Evolutionary conservation across 768 basidiomycete genomes (phyloP).

Genomic region (Pisolithus sp.): DNA sequence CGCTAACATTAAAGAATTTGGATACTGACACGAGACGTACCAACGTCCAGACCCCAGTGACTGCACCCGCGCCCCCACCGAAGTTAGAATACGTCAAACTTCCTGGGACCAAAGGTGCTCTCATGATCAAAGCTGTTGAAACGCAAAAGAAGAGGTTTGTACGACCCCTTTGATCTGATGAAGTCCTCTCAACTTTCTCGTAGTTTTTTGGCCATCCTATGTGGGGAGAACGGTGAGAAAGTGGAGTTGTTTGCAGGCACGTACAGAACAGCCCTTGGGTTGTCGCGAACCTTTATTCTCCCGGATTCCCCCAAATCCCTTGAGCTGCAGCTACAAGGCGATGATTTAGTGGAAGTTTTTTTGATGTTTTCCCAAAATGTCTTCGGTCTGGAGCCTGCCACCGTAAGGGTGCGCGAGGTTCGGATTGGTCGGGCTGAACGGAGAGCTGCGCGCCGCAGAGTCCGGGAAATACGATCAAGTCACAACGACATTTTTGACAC

Average conservation of each 20-base stretch:
- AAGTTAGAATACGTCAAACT: slow-evolving; percentile 91
- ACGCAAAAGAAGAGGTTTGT: slow-evolving; percentile 80
- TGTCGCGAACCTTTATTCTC: slow-evolving; percentile 89
- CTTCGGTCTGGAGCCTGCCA: slow-evolving; percentile 88
- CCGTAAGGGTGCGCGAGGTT: slow-evolving; percentile 90
- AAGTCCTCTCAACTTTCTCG: slow-evolving; percentile 1
- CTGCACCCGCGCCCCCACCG: slow-evolving; percentile 60
- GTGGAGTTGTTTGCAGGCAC: slow-evolving; percentile 92
- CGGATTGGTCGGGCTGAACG: slow-evolving; percentile 85
- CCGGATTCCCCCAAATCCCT: slow-evolving; percentile 86
- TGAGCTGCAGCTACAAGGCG: slow-evolving; percentile 85
- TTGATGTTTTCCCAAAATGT: slow-evolving; percentile 88
- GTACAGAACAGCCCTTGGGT: slow-evolving; percentile 78
- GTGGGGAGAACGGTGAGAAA: slow-evolving; percentile 88
- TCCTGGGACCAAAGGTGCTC: slow-evolving; percentile 81
- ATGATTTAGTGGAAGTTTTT: slow-evolving; percentile 89
- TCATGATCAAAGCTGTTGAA: slow-evolving; percentile 82
- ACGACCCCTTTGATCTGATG: neutral
- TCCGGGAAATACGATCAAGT: slow-evolving; percentile 54
- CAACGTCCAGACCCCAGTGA: slow-evolving; percentile 24
- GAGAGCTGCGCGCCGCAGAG: slow-evolving; percentile 73
- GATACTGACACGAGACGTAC: slow-evolving; percentile 38
- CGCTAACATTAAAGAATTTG: slow-evolving; percentile 28
- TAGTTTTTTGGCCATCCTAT: slow-evolving; percentile 89
- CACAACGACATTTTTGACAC: slow-evolving; percentile 41